A percentile compares a stretch with the other conserved stretches of the same genome.
Conservation (phyloP, 2,329 filamentous ascomycete genomes). For the Claviceps arundinis region DNA sequence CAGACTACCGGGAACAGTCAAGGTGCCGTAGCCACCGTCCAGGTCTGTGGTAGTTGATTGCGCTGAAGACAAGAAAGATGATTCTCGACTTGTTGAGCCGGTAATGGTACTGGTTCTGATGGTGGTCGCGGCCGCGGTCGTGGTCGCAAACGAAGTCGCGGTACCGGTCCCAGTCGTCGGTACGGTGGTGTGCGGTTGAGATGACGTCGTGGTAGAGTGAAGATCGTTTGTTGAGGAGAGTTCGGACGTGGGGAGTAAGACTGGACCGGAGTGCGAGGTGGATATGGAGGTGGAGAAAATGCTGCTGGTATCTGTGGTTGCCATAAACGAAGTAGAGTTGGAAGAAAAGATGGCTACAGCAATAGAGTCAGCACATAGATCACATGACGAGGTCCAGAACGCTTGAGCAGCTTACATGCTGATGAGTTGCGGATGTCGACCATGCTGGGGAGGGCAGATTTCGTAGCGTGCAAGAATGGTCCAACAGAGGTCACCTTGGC, state of each 20-base stretch:
- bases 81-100: not conserved
- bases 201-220: not conserved
- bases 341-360: not conserved
- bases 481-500: slow-evolving; percentile 7
- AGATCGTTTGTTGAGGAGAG: not conserved
- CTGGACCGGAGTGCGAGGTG: not conserved
- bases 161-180: not conserved
- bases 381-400: not conserved
- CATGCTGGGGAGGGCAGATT: slow-evolving; percentile 7
- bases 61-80: not conserved
- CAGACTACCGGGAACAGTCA: not conserved
- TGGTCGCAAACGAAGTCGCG: not conserved
- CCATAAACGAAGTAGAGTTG: slow-evolving; percentile 5
- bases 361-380: not conserved
- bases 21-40: not conserved
- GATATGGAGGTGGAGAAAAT: slow-evolving; percentile 1
- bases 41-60: not conserved
- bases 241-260: not conserved
- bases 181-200: not conserved
- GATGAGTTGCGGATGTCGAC: slow-evolving; percentile 12
- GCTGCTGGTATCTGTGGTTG: not conserved
- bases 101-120: not conserved
- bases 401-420: slow-evolving; percentile 9
- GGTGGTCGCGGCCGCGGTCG: not conserved
- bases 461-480: slow-evolving; percentile 2